A percentile compares a stretch with the other conserved stretches of the same genome.
Evolutionary conservation across 169 alveolate species (phyloP).

Genomic region (Plasmodium gaboni): DNA sequence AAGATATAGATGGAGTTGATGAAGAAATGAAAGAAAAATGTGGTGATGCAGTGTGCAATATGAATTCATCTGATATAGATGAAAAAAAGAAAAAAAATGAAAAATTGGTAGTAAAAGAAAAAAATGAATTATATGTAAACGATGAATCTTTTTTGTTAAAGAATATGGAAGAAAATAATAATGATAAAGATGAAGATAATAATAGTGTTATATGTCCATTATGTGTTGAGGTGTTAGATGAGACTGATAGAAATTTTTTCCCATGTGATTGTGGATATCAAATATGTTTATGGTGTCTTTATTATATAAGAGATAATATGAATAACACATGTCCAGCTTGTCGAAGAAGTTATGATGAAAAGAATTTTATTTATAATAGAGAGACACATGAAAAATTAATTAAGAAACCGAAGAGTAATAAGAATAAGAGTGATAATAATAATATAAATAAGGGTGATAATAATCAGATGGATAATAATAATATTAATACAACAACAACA

Average conservation of each 20-base stretch:
- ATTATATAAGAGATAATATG: slow-evolving; percentile 90
- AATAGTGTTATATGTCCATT: slow-evolving; percentile 86
- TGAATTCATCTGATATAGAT: not conserved
- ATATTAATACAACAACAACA: too few relatives aligned
- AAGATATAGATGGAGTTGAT: slow-evolving; percentile 13
- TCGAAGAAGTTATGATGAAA: slow-evolving; percentile 91
- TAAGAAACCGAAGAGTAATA: slow-evolving; percentile 41
- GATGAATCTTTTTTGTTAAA: not conserved
- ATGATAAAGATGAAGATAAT: slow-evolving; percentile 34
- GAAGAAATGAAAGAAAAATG: slow-evolving; percentile 2
- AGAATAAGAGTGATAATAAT: slow-evolving; percentile 27
- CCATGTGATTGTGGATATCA: slow-evolving; percentile 95
- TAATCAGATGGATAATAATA: too few relatives aligned
- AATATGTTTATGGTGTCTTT: slow-evolving; percentile 93
- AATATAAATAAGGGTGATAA: not conserved
- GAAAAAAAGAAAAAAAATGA: slow-evolving; percentile 12
- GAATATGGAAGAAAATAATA: not conserved
- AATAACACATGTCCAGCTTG: slow-evolving; percentile 94
- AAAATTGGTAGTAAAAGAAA: slow-evolving; percentile 16
- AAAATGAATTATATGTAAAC: slow-evolving; percentile 1
- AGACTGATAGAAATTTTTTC: slow-evolving; percentile 90
- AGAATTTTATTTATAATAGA: slow-evolving; percentile 82
- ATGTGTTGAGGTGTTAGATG: slow-evolving; percentile 93
- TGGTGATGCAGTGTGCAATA: not conserved
- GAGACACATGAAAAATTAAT: slow-evolving; percentile 58